Base-by-base conservation (phyloP, 148 eudicot genomes). In the Vaccinium vitisidaea region DNA sequence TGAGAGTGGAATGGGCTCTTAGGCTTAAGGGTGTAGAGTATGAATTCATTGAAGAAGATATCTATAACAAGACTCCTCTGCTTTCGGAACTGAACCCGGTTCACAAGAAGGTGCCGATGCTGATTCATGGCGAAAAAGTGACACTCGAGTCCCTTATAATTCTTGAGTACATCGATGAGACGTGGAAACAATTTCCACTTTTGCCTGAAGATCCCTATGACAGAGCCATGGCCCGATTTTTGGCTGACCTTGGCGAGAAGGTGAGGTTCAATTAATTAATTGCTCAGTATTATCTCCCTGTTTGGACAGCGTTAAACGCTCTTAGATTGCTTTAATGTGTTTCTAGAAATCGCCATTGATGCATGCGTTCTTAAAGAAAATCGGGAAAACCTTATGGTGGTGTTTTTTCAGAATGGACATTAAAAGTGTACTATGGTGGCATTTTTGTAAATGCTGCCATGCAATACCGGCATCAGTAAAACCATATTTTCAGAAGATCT, bases 41-140 rank as follows among this genome's bases (percentile, higher is more conserved):
- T 30, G 86, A 87, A 69, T 87, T 84, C 79, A 46, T 80, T 14
- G 88, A 87, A 76, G 88, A 87, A 52, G 86, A 87, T 21, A 27
- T 87, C 78, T 36, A 6, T 65, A 81, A 77, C 82, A 84, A 81
- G 77, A 84, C 70, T 30, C 82, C 86, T 81, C 79, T 75, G 43
- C 82, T 87, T 25, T 39, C 25, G 5, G 54, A 84, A 32, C 18
- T 75, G 30, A 87, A 84, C 19, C 86, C 88, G 0, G 84, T 84
- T 2, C 32, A 50, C 61, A 52, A 54, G 19, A 80, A 75, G 59
- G 86, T 84, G 1, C 88, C 86, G 1, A 84, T 87, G 48, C 77
- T 87, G 21, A 78, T 87, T 52, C 88, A 87, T 27, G 53, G 46
- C 16, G 70, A 80, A 8, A 87, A 84, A 19, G 84, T 74, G 8